phyloP scores from a whole-genome alignment of 371 early-diverging fungal species.

The Globomyces sp. region DNA sequence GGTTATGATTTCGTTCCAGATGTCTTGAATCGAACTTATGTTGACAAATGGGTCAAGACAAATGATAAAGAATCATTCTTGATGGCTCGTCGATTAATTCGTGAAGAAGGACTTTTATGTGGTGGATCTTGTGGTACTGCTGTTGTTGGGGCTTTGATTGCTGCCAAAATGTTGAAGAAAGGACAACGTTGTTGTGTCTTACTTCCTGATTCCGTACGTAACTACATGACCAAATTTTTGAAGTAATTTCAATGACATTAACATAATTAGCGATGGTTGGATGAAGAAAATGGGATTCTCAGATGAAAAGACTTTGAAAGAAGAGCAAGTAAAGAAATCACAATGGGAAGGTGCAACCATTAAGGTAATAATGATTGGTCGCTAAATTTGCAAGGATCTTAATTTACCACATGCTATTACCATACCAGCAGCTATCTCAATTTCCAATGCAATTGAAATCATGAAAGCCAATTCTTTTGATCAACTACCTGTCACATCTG shows the following conservation, averaged over 20 bases:
- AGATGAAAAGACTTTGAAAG: conserved; percentile 65
- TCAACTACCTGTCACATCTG: conserved; percentile 85
- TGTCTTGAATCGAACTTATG: conserved; percentile 72
- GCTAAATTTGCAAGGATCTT: conserved; percentile 49
- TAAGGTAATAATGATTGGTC: conserved; percentile 15
- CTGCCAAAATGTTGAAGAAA: conserved; percentile 76
- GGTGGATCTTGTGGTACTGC: conserved; percentile 94
- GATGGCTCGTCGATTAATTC: conserved; percentile 92
- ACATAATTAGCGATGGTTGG: conserved; percentile 82
- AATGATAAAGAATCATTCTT: conserved; percentile 91
- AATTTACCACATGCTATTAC: conserved; percentile 79
- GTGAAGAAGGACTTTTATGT: conserved; percentile 90
- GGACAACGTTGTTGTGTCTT: conserved; percentile 91
- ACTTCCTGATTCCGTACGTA: conserved; percentile 94
- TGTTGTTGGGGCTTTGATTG: conserved; percentile 78
- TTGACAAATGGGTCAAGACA: conserved; percentile 94
- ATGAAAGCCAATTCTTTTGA: conserved; percentile 90
- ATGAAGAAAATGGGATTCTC: conserved; percentile 69
- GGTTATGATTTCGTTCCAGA: conserved; percentile 98
- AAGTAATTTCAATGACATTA: conserved; percentile 25
- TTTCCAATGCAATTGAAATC: conserved; percentile 76
- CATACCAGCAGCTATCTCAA: conserved; percentile 49
- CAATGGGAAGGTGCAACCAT: conserved; percentile 82
- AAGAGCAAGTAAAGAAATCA: conserved; percentile 41
- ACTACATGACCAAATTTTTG: conserved; percentile 94